These are phyloP conservation scores for Umbelopsis vinacea DNA, from an alignment of 192 early-diverging fungal genomes.

Conservation along the genomic window DNA sequence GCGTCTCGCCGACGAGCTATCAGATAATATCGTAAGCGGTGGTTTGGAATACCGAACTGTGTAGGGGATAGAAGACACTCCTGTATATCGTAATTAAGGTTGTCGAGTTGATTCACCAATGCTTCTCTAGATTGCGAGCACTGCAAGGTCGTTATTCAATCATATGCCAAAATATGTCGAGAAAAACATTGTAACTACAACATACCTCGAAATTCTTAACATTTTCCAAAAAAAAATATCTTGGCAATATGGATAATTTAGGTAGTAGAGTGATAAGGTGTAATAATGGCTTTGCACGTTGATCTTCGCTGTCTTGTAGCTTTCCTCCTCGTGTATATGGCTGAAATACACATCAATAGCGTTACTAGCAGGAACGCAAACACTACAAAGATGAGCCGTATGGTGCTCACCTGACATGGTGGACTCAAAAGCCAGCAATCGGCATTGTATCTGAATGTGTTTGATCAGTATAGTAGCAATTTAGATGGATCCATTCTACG, in stretches of 20 bases:
- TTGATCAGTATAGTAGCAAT: neutral
- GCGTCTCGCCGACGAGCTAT: slow-evolving; percentile 47
- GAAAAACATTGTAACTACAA: slow-evolving; percentile 24
- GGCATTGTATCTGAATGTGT: slow-evolving; percentile 56
- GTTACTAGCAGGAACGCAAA: neutral
- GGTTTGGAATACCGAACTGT: slow-evolving; percentile 80
- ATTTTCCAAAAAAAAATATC: slow-evolving; percentile 76
- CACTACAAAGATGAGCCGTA: neutral
- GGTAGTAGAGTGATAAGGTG: slow-evolving; percentile 67
- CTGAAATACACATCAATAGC: slow-evolving; percentile 11
- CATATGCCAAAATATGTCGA: too few species aligned
- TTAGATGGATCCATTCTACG: neutral
- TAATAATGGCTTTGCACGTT: slow-evolving; percentile 72
- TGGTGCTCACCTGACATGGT: slow-evolving; percentile 78
- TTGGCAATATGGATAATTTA: slow-evolving; percentile 54
- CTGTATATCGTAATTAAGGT: slow-evolving; percentile 61
- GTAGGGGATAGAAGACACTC: slow-evolving; percentile 76
- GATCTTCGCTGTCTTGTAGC: slow-evolving; percentile 71
- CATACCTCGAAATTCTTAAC: slow-evolving; percentile 78
- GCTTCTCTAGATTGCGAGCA: slow-evolving; percentile 64
- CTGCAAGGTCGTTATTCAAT: slow-evolving; percentile 16
- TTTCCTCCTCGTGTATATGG: slow-evolving; percentile 82
- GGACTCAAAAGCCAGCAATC: slow-evolving; percentile 91
- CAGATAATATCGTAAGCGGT: slow-evolving; percentile 77
- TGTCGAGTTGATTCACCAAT: slow-evolving; percentile 56